Percentiles rank a stretch among this genome's conserved stretches.
Evolutionary conservation across 2,329 filamentous ascomycete genomes (phyloP).

Genomic region (Monosporascus ibericus): DNA sequence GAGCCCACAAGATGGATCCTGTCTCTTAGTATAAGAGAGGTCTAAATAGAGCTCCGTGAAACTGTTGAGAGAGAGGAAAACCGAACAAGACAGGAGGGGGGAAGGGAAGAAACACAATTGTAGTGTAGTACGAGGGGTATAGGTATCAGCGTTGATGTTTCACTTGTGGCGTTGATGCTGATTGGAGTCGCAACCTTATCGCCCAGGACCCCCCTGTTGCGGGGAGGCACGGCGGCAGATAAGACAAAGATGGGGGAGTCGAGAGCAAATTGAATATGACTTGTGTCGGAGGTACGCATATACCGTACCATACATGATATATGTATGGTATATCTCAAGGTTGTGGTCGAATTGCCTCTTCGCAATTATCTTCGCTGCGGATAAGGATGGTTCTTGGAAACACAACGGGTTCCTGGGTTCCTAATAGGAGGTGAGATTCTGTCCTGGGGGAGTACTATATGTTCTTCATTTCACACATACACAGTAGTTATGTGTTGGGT

Average conservation of each 20-base stretch:
- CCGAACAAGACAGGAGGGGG: background rate
- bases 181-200: constrained; percentile 8
- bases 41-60: background rate
- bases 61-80: background rate
- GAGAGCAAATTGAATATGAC: background rate
- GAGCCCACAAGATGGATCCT: too few species aligned
- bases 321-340: too few species aligned
- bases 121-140: background rate
- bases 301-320: too few species aligned
- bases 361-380: too few species aligned
- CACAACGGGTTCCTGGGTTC: too few species aligned
- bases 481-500: too few species aligned
- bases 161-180: background rate
- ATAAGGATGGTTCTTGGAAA: too few species aligned
- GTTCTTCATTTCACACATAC: background rate
- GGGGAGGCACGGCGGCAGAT: background rate
- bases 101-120: background rate
- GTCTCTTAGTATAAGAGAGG: too few species aligned
- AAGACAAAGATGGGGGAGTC: background rate
- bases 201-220: constrained; percentile 3
- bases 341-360: too few species aligned
- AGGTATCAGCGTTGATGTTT: background rate
- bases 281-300: background rate
- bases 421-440: too few species aligned
- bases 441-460: background rate